Evolutionary conservation across 805 yeast species (phyloP), one percentile per base, ranked within the genome.

Genomic region (Lachancea fermentati): DNA sequence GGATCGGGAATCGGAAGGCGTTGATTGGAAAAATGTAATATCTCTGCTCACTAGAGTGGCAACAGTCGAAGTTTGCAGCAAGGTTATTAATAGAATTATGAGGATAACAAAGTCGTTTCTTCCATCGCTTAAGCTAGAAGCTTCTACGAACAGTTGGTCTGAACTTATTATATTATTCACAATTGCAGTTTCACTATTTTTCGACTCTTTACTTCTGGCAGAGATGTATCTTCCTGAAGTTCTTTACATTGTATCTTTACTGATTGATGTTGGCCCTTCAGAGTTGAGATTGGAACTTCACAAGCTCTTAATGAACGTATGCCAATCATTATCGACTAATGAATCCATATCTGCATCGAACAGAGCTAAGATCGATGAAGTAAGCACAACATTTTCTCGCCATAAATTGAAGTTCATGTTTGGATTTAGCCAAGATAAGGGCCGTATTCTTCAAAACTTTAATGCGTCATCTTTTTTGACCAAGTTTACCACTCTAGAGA

Each of bases 1-100:
- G 48, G 93, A 84, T 48, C 76, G 81, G 52, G 83, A 81, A 48
- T 79, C 86, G n/a, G 86, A 81, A 49, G 83, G 81, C 3, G 73
- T 76, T 29, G 79, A 73, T 35, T 84, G 86, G 86, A 70, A 72
- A 14, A 75, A 72, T 34, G 72, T 79, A 4, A 71, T 81, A 2
- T 71, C 81, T 1, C 69, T 82, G n/a, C 65, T 86, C 47, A 72
- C 81, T 1, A 60, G 76, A 11, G 66, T 76, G 16, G 88, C 95
- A 3, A 79, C 91, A 1, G 67, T 80, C n/a, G 85, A 80, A 47
- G 68, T 85, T 2, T 79, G 87, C 51, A 81, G 85, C 5, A 71
- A 75, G 37, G 73, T 85, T 2, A 67, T 86, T 29, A 58, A 69
- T 24, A 68, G 83, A 45, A 58, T 87, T 30, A 69, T 79, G 45